phyloP scores from a whole-genome alignment of 768 basidiomycete genomes.

The Pisolithus orientalis region DNA sequence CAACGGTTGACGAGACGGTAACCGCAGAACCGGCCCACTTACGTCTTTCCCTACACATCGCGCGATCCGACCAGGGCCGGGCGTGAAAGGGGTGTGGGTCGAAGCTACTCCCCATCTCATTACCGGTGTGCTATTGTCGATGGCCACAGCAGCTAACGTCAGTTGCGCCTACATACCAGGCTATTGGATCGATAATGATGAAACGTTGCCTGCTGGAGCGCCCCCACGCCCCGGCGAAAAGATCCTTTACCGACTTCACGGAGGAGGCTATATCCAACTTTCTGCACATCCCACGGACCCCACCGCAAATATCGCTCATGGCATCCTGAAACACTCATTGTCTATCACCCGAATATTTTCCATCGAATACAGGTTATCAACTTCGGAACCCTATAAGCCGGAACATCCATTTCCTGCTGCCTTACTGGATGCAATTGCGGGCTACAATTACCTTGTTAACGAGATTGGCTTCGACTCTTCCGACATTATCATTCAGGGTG shows the following conservation, averaged over 20 bases:
- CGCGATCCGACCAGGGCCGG: slow-evolving; percentile 14
- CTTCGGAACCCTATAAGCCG: slow-evolving; percentile 19
- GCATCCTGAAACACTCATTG: slow-evolving; percentile 10
- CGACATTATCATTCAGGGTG: slow-evolving; percentile 44
- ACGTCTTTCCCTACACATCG: slow-evolving; percentile 15
- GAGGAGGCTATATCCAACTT: slow-evolving; percentile 21
- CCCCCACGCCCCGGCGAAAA: slow-evolving; percentile 24
- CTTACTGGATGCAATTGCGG: slow-evolving; percentile 45
- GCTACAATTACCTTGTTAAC: slow-evolving; percentile 44
- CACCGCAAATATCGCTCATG: slow-evolving; percentile 17
- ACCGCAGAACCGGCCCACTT: slow-evolving; percentile 14
- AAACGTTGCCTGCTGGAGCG: slow-evolving; percentile 10
- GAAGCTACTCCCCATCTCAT: slow-evolving; percentile 22
- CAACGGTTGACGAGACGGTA: background rate
- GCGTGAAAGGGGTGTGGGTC: slow-evolving; percentile 29
- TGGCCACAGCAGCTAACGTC: slow-evolving; percentile 25
- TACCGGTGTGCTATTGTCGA: slow-evolving; percentile 19
- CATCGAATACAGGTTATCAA: slow-evolving; percentile 45
- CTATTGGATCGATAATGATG: slow-evolving; percentile 26
- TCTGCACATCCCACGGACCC: slow-evolving; percentile 23
- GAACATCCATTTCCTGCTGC: slow-evolving; percentile 46
- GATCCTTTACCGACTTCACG: slow-evolving; percentile 30
- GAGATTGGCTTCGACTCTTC: slow-evolving; percentile 33
- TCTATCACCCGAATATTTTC: slow-evolving; percentile 26
- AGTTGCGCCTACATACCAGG: slow-evolving; percentile 26